These are phyloP conservation scores for Mycena filopes DNA, from an alignment of 768 basidiomycete species.

Conservation along the genomic window DNA sequence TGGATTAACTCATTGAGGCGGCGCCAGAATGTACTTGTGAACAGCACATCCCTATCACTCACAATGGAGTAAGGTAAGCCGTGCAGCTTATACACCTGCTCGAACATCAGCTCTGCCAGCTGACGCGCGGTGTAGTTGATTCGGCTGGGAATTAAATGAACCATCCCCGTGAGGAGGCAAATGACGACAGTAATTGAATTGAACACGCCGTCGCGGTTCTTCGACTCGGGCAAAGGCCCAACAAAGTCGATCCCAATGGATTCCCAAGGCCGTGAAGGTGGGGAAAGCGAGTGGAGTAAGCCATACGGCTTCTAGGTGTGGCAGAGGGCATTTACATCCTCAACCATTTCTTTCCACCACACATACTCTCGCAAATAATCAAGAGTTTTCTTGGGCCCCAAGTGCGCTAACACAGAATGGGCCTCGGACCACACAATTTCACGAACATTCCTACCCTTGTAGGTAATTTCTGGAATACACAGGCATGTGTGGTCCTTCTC, in stretches of 20 bases:
- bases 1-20: neutral
- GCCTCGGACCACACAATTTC: neutral
- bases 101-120: conserved; percentile 1
- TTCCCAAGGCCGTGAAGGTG: too few species aligned
- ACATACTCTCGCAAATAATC: neutral
- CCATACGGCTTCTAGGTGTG: neutral
- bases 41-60: neutral
- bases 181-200: neutral
- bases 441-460: neutral
- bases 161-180: neutral
- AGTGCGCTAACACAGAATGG: neutral
- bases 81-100: neutral
- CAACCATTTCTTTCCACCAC: neutral
- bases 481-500: neutral
- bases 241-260: neutral
- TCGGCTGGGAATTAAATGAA: neutral
- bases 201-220: neutral
- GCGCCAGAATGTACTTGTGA: conserved; percentile 2
- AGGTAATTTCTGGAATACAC: neutral
- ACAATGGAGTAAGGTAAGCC: neutral
- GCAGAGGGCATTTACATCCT: neutral
- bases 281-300: neutral
- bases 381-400: neutral
- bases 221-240: neutral
- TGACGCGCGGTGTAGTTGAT: conserved; percentile 1